These are phyloP conservation scores for Leccinum holopus DNA, from an alignment of 1,284 basidiomycete genomes.

Conservation along the genomic window DNA sequence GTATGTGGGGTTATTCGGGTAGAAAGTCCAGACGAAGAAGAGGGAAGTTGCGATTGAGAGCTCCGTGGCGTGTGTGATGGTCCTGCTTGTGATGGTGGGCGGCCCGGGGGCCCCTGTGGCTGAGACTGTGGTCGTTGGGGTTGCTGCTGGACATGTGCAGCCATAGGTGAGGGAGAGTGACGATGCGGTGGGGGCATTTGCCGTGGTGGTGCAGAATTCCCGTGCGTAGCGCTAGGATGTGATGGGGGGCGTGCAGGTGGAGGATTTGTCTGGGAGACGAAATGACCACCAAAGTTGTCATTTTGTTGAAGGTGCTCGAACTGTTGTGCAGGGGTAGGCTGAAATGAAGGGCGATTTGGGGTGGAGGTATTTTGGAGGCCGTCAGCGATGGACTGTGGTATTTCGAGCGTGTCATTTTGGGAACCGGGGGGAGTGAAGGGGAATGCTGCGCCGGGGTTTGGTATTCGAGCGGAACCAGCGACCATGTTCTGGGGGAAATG, in stretches of 20 bases:
- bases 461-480: slow-evolving; percentile 38
- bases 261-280: slow-evolving; percentile 33
- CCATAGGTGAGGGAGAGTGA: slow-evolving; percentile 43
- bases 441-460: slow-evolving; percentile 36
- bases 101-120: slow-evolving; percentile 42
- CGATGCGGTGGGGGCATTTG: slow-evolving; percentile 39
- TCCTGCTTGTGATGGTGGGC: slow-evolving; percentile 37
- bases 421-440: slow-evolving; percentile 44
- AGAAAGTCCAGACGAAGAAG: slow-evolving; percentile 31
- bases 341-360: slow-evolving; percentile 43
- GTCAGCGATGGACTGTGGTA: slow-evolving; percentile 43
- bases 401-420: slow-evolving; percentile 38
- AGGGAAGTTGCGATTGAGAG: slow-evolving; percentile 35
- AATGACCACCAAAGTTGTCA: slow-evolving; percentile 36
- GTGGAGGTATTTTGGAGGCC: slow-evolving; percentile 39
- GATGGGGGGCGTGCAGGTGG: slow-evolving; percentile 48
- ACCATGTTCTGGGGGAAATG: slow-evolving; percentile 43
- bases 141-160: slow-evolving; percentile 36
- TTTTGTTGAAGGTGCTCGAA: slow-evolving; percentile 48
- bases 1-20: slow-evolving; percentile 34
- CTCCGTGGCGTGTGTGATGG: slow-evolving; percentile 39
- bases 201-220: slow-evolving; percentile 32
- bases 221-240: slow-evolving; percentile 35
- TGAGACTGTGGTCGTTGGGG: slow-evolving; percentile 52
- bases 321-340: slow-evolving; percentile 59